Percentiles rank a stretch among this genome's conserved stretches.
Conservation (phyloP, 805 yeast genomes). For the Debaryomyces maramus region DNA sequence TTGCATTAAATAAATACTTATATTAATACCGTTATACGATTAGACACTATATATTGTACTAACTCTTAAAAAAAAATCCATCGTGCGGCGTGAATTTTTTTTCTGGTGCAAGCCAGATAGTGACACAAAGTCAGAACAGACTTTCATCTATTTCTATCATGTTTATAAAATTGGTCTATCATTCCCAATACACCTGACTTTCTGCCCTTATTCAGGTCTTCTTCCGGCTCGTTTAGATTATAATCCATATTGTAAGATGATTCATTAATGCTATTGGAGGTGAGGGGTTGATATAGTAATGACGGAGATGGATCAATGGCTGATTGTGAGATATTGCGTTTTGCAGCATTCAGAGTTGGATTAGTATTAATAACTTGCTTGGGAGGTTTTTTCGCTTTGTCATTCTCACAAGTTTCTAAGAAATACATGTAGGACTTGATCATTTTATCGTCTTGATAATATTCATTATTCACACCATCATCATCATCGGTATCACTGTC, state of each 20-base stretch:
- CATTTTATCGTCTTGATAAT: conserved; percentile 80
- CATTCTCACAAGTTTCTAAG: conserved; percentile 69
- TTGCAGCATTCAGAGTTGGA: background rate
- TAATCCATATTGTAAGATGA: conserved; percentile 30
- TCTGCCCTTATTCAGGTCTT: conserved; percentile 27
- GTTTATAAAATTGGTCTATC: conserved; percentile 75
- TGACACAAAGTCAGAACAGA: conserved; percentile 1
- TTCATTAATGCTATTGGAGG: conserved; percentile 12
- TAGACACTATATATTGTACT: background rate
- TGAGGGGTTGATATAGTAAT: conserved; percentile 9
- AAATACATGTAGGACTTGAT: conserved; percentile 86
- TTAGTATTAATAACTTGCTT: background rate
- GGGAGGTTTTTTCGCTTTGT: conserved; percentile 9
- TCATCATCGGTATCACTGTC: conserved; percentile 16
- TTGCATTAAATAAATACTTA: background rate
- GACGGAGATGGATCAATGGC: conserved; percentile 18
- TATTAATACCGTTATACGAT: background rate
- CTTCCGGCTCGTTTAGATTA: conserved; percentile 33
- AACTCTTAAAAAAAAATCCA: conserved; percentile 11
- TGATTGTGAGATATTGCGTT: conserved; percentile 2
- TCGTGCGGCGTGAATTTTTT: conserved; percentile 15
- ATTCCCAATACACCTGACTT: conserved; percentile 70
- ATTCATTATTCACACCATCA: conserved; percentile 21
- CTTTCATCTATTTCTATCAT: conserved; percentile 33
- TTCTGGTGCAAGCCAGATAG: background rate